phyloP scores from a whole-genome alignment of 108 stramenopile species.

The Seminavis robusta region DNA sequence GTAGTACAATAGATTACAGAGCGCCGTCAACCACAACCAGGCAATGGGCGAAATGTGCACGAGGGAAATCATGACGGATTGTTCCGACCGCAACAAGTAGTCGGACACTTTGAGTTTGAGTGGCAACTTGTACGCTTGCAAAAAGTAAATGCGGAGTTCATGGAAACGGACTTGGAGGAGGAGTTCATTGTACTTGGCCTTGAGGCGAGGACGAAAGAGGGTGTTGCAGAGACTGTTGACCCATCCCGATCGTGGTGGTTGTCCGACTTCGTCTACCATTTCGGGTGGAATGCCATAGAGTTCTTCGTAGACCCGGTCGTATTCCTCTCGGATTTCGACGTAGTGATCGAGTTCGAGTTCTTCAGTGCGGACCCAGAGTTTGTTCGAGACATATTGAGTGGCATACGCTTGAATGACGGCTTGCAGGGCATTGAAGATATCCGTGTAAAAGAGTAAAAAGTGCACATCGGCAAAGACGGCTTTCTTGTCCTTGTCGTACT shows the following conservation, averaged over 20 bases:
- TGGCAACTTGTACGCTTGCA: conserved; percentile 68
- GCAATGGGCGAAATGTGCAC: conserved; percentile 71
- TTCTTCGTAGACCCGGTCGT: conserved; percentile 16
- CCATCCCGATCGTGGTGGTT: too few relatives aligned
- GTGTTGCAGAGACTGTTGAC: conserved; percentile 8
- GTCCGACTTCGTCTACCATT: too few relatives aligned
- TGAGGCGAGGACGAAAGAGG: conserved; percentile 23
- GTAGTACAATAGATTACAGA: conserved; percentile 63
- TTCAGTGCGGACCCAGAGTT: conserved; percentile 78
- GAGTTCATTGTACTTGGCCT: conserved; percentile 40
- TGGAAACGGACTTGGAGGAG: conserved; percentile 82
- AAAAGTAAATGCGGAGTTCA: conserved; percentile 77
- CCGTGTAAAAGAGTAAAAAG: conserved; percentile 84
- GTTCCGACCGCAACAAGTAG: conserved; percentile 70
- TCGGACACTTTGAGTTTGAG: conserved; percentile 71
- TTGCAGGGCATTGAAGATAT: conserved; percentile 84
- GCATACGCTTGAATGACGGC: conserved; percentile 49
- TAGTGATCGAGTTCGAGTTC: conserved; percentile 83
- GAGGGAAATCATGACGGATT: conserved; percentile 51
- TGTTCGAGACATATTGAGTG: conserved; percentile 44
- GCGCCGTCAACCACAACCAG: conserved; percentile 70
- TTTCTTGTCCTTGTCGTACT: conserved; percentile 46
- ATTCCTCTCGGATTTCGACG: conserved; percentile 86
- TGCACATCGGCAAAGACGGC: conserved; percentile 83
- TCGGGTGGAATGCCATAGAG: too few relatives aligned